These are phyloP conservation scores for maize (Zea mays) DNA, from an alignment of 176 grass and related monocot genomes.

Conservation along the genomic window Zm-B73-REFERENCE-NAM-5.0 NC_050103.1:13199001-13199500, in stretches of 20 bases:
- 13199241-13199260: constrained; percentile 93
- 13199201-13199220: constrained; percentile 97
- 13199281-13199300: constrained; percentile 14
- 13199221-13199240: constrained; percentile 96
- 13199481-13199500: constrained; percentile 8
- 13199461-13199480: constrained; percentile 11
- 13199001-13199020: constrained; percentile 98
- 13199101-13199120: constrained; percentile 60
- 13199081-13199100: constrained; percentile 98
- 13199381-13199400: constrained; percentile 81
- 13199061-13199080: constrained; percentile 98
- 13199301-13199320: constrained; percentile 3
- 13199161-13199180: constrained; percentile 27
- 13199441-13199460: constrained; percentile 91
- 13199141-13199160: background rate
- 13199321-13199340: constrained; percentile 12
- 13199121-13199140: constrained; percentile 20
- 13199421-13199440: constrained; percentile 95
- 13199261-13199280: constrained; percentile 78
- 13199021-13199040: constrained; percentile 98
- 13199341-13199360: constrained; percentile 7
- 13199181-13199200: constrained; percentile 59
- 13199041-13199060: constrained; percentile 91
- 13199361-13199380: constrained; percentile 89
- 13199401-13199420: constrained; percentile 85